Evolutionary conservation across 768 basidiomycete species (phyloP), one percentile per base, ranked within the genome.

Genomic region (Paxillus ammoniavirescens): DNA sequence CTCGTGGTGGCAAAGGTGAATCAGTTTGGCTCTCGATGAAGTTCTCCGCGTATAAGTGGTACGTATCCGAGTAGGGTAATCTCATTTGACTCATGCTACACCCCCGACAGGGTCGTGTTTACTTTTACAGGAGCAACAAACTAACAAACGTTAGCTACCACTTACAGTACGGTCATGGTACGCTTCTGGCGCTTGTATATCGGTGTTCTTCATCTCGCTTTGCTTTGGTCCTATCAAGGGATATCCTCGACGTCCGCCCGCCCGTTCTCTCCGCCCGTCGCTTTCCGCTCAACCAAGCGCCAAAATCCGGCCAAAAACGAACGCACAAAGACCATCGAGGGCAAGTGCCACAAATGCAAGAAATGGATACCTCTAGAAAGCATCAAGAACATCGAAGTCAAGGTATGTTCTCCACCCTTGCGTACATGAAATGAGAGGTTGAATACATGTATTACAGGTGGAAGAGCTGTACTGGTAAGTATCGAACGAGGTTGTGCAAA

Each of bases 11-110:
- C 0, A 79, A 79, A 51, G 80, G 80, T 3, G 82, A 80, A 60
- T 75, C 77, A 37, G 55, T 86, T 26, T 92, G 91, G 90, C 68
- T 90, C 33, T 80, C 83, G 2, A 90, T 83, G 81, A 91, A 91
- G 60, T 84, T 87, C 62, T 87, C 85, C 13, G 89, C 89, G 17
- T 91, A 83, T 74, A 91, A 91, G 89, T 90, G 74, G 87, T 85
- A 54, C 14, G 80, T 76, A 21, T 42, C 15, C 38, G 15, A 38
- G 36, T 18, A 28, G 7, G n/a, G 30, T 47, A 13, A 31, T 13
- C 42, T 50, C 42, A n/a, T 42, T 41, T 18, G n/a, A 17, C 55
- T 57, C 17, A 58, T 44, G 9, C 52, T n/a, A 40, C 5, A 10
- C 21, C 38, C 46, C 17, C 40, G 21, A 57, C 47, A 71, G 68